Evolutionary conservation across 306 rosid species (phyloP), one percentile per base, ranked within the genome.

Genomic region (Sesbania bispinosa): DNA sequence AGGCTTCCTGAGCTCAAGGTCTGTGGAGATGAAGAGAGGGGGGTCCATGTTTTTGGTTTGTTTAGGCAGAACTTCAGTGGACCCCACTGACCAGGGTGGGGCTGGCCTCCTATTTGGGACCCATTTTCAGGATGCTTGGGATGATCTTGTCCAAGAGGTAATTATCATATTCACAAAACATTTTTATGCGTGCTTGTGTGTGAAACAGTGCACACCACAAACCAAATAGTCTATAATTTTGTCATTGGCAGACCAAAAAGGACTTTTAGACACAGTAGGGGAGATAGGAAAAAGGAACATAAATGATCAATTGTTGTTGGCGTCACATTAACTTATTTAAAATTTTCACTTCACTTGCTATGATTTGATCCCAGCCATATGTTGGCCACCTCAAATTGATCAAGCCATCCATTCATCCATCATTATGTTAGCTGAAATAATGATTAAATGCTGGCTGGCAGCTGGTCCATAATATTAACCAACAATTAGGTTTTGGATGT

Each of bases 121-220:
- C 85, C 99, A 95, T 79, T 95, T 89, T 86, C 96, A 95, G 79
- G 96, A 95, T 80, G 96, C 99, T 73, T 95, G 99, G 99, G 90
- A 88, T 78, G 99, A 95, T 84, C 97, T 95, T 79, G 94, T 91
- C 90, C 97, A 83, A 74, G 96, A 95, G 97, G 85, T 94, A 86
- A 59, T 75, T 53, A 76, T 82, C 62, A 7, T 39, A n/a, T 38
- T 73, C 48, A 30, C 63, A 29, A n/a, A 27, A 77, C 69, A 71
- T 67, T 60, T 59, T 32, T 66, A 47, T 57, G 35, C 46, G n/a
- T 65, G 54, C 61, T 46, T 41, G 24, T 62, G 57, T 47, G 33
- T 76, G 23, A 68, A 80, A 80, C 23, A 77, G 82, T 76, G 75
- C 27, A 38, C 36, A 69, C 29, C 76, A 53, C 43, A 43, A 32